Evolutionary conservation across 805 yeast genomes (phyloP), one percentile per base, ranked within the genome.

Genomic region (Allodekkera sacchari): DNA sequence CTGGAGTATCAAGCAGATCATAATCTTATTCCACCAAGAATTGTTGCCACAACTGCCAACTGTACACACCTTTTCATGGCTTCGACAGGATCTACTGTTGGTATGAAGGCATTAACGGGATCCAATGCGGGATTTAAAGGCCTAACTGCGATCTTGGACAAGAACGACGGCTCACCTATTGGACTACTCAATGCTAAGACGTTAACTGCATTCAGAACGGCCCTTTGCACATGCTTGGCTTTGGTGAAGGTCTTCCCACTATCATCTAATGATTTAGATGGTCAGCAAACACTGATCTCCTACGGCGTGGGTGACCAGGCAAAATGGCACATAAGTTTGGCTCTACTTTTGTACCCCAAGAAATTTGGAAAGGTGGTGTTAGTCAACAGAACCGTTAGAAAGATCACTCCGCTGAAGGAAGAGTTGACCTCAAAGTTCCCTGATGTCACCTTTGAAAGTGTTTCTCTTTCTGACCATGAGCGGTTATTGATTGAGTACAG

Each of bases 221-320:
- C 83, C 0, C 55, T 77, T 34, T 71, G 74, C 18, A 65, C 74
- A 18, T 59, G 68, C 6, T 47, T 74, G 13, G 71, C 72, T 1
- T 45, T 76, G 35, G 53, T 51, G 9, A 64, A 62, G 35, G 45
- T 48, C 11, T 54, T 57, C 25, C 50, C 57, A 2, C 42, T 49
- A 1, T 37, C 52, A 4, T 35, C 25, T 18, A 47, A 54, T 21
- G 45, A 42, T 5, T 20, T 18, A 7, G n/a, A 10, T 14, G 25
- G 24, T 8, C 28, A 28, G 5, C 48, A 57, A 4, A 50, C 60
- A 0, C 31, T 51, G 7, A 35, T 59, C 9, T 71, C 68, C 11
- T 72, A 70, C 46, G 85, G 84, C 1, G 70, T 71, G 18, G 85
- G 84, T 0, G 61, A 64, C 22, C 83, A 77, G 50, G 77, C 77